Evolutionary conservation across 352 stramenopile genomes (phyloP), one percentile per base, ranked within the genome.

Genomic region (Thalassiosira mediterranea): DNA sequence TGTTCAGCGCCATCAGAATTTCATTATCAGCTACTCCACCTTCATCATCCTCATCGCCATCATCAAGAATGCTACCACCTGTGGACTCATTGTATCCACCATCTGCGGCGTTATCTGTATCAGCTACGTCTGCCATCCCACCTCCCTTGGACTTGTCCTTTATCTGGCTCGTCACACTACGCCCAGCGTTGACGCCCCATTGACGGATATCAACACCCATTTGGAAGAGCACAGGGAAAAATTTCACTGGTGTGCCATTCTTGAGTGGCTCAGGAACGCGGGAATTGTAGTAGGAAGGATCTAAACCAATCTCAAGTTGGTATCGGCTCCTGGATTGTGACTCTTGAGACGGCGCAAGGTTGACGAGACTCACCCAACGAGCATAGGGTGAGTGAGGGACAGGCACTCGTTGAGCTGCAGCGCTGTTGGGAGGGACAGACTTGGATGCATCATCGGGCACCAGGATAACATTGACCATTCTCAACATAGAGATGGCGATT

Each of bases 401-500:
- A 28, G 56, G 51, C 1, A 90, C 71, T 52, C 71, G 62, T 69
- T 74, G 61, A 53, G 10, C 19, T 25, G 29, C 46, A 42, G 74
- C 63, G 25, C 23, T 42, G 21, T 7, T 31, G 31, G 10, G 25
- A 11, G n/a, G 5, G 53, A 13, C 7, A 34, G n/a, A 23, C 1
- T 32, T 44, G 8, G 19, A 21, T 13, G 4, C 38, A 56, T 54
- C 54, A 52, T 82, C 76, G 25, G 79, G 37, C n/a, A 88, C 57
- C 4, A 93, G 62, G 8, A 89, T 69, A 25, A 93, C 63, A 28
- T 51, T 71, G 17, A 88, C 82, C 74, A 87, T 88, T 17, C 93
- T 94, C 28, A 98, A 91, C 84, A 93, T 93, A 15, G 51, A 64
- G 59, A 93, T 88, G n/a, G 72, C 86, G 25, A 90, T 76, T 51